These are phyloP conservation scores for Zygoascus biomembranicola DNA, from an alignment of 805 yeast species.

Conservation along the genomic window DNA sequence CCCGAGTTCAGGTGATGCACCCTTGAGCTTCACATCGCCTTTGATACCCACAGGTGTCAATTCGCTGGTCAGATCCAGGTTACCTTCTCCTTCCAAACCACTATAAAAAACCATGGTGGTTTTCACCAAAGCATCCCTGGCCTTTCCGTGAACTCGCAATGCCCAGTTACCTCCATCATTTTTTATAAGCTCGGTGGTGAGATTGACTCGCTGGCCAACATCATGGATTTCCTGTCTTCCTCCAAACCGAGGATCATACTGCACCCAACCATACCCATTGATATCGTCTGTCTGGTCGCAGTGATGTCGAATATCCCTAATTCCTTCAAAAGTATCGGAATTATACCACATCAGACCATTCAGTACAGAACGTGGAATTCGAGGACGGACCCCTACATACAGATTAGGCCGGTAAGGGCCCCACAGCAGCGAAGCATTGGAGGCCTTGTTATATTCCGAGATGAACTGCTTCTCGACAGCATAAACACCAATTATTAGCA, in stretches of 20 bases:
- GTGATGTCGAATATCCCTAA: conserved; percentile 56
- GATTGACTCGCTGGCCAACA: conserved; percentile 47
- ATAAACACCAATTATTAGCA: not conserved
- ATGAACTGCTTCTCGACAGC: not conserved
- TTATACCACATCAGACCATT: conserved; percentile 88
- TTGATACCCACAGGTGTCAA: conserved; percentile 21
- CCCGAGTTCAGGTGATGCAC: conserved; percentile 58
- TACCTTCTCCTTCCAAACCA: conserved; percentile 57
- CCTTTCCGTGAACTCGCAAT: conserved; percentile 56
- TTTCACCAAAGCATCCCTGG: conserved; percentile 37
- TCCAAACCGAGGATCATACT: conserved; percentile 80
- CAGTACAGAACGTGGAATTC: conserved; percentile 64
- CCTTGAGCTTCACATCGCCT: conserved; percentile 35
- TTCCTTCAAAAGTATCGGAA: conserved; percentile 45
- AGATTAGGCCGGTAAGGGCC: conserved; percentile 87
- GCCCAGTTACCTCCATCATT: conserved; percentile 70
- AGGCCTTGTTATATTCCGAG: conserved; percentile 29
- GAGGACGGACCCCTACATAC: conserved; percentile 79
- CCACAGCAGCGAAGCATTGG: conserved; percentile 61
- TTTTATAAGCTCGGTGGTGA: conserved; percentile 72
- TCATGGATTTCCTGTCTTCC: conserved; percentile 75
- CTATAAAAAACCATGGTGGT: conserved; percentile 71
- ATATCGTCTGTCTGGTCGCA: conserved; percentile 68
- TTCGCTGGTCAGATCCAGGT: conserved; percentile 23
- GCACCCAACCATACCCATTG: conserved; percentile 74